Conservation (phyloP, 768 basidiomycete species). For the Pleurotus giganteus region DNA sequence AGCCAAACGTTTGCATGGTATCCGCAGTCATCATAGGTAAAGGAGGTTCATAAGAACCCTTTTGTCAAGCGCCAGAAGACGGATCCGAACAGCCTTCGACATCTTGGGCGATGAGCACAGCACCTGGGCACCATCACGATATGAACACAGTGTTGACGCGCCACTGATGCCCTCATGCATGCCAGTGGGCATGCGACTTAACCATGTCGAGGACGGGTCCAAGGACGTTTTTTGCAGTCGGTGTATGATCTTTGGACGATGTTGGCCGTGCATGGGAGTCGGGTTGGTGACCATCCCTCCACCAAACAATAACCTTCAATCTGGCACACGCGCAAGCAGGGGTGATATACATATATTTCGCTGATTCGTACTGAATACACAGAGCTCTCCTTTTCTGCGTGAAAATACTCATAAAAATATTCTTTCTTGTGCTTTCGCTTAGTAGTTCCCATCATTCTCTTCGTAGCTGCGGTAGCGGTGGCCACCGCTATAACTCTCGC, state of each 20-base stretch:
- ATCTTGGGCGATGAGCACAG: not conserved
- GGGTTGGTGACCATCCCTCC: no score
- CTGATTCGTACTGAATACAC: not conserved
- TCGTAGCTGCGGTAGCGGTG: conserved; percentile 14
- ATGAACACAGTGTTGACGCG: no score
- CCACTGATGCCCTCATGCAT: no score
- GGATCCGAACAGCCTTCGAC: not conserved
- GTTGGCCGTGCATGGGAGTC: no score
- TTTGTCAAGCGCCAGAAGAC: not conserved
- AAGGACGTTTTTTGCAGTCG: no score
- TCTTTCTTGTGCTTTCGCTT: not conserved
- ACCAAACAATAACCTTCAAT: no score
- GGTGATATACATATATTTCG: no score
- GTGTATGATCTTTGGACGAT: no score
- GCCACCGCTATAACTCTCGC: conserved; percentile 25
- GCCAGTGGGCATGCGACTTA: no score
- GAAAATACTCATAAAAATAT: no score
- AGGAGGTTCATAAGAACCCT: not conserved
- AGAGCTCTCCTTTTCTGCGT: not conserved
- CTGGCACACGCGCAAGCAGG: no score
- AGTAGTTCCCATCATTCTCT: conserved; percentile 18
- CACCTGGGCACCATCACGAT: not conserved
- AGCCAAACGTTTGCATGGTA: conserved; percentile 35
- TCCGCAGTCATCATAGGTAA: conserved; percentile 21
- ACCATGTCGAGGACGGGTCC: no score